Evolutionary conservation across 306 rosid species (phyloP), one percentile per base, ranked within the genome.

Genomic region (Mucuna pruriens): DNA sequence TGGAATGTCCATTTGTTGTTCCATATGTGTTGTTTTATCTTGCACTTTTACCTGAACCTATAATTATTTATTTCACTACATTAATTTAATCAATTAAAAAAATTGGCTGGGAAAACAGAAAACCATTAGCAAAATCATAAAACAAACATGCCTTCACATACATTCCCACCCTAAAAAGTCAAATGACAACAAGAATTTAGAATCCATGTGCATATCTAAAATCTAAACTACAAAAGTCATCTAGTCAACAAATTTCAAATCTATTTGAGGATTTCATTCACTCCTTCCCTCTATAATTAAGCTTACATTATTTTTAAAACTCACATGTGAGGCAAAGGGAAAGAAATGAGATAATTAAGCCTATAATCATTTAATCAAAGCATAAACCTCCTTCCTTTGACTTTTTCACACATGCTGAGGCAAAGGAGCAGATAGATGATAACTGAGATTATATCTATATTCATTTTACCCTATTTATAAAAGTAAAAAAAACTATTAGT

Each of bases 41-140:
- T 39, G 33, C 39, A n/a, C 29, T 63, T 29, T 48, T 36, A 40
- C 26, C 36, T 54, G 54, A 7, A 63, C 57, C 66, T 36, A 51
- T n/a, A 62, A 71, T 48, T 75, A 70, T 42, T 54, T 69, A 75
- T 61, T 36, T 62, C 34, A 83, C 36, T 15, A 42, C 62, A 60
- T 52, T 75, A 46, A 58, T 26, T 33, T 17, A 22, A 58, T 66
- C 77, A 70, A 62, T n/a, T 36, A 64, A 64, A 64, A 63, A 34
- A 38, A 20, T 77, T 58, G 63, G 55, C 61, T 7, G 61, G 70
- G 75, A 55, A 84, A 82, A 49, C 83, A 78, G 39, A 46, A 62
- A 46, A 62, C 44, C 29, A 71, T 29, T 54, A 51, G 68, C 48
- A 58, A 70, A 67, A 83, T 55, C 77, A 61, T 40, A 51, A 63